Evolutionary conservation across 805 yeast species (phyloP), one percentile per base, ranked within the genome.

Genomic region (Saccharomycopsis guyanensis): DNA sequence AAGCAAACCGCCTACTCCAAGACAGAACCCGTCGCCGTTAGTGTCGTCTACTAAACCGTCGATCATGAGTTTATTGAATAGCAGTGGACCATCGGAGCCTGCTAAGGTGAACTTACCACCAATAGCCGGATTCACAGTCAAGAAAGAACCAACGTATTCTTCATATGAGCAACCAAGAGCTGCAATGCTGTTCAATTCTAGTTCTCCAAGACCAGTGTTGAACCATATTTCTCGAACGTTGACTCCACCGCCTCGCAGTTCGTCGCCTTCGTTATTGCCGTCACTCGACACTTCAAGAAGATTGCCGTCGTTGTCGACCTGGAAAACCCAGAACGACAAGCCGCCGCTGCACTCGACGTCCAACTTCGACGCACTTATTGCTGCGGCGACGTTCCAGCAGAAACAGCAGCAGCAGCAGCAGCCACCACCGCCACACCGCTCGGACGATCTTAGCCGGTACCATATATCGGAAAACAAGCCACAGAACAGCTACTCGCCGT

Each of bases 1-100:
- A 6, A 25, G 29, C 10, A 10, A 6, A 10, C 29, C 29, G 29
- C 37, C 29, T 35, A 18, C 39, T 15, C 36, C 42, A 18, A 23
- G 42, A 3, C 42, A 31, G 24, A 27, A 40, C 3, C 47, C 47
- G 15, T 22, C 42, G 8, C 24, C 47, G 4, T 29, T 42, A 6
- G 43, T 16, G 15, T 32, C 25, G 12, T 31, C 43, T 18, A 34
- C 42, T 13, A 40, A 36, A 29, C 45, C 47, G 3, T 39, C 47
- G 19, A 50, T 50, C 16, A 25, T 47, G 31, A 50, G 40, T 20
- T 36, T 50, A 16, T 40, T 50, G 23, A 50, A 49, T 24, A 44
- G 18, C 27, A 19, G 16, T 15, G 15, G 29, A 10, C 10, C 36
- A 4, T 31, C 43, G 10, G 34, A 13, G 36, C 33, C 35, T 25